Base-by-base conservation (phyloP, 768 basidiomycete species). In the Russula abietina region DNA sequence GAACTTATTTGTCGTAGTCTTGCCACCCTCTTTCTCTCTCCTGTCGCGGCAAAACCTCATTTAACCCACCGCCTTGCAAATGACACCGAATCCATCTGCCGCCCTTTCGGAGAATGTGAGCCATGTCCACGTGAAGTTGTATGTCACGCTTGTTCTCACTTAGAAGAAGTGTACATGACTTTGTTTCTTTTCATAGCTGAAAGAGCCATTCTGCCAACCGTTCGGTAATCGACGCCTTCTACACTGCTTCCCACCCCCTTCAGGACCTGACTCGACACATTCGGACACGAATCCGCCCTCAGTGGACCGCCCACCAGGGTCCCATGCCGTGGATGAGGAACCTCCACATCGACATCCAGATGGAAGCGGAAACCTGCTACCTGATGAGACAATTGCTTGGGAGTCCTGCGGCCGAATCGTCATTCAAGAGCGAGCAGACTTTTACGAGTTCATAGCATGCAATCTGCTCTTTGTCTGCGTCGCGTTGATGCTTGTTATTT, bases 181-280 rank as follows among this genome's bases (percentile, higher is more conserved):
- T 57, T 50, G 30, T 32, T 66, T 24, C 65, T 43, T 22, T 36
- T 61, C 59, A 39, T 66, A 95, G 93, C 77, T 91, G 38, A 77
- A 86, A 69, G 84, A 94, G 76, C 93, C 94, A 2, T 96, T 89
- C 74, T 98, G 94, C 75, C 86, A 91, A 70, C 94, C 95, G n/a
- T 96, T 93, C 71, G 95, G 95, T 56, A 95, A 95, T 74, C 85
- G 95, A 26, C 85, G 91, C 22, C 81, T 93, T 45, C 80, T 95
- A 78, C 94, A 94, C 71, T 98, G 94, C 64, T 83, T 38, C 81
- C 80, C 56, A 50, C 67, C 48, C 14, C 38, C 53, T 32, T 33
- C 53, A 14, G 51, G 1, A 30, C 64, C 38, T 59, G 72, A 50
- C 49, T 66, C 22, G 54, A 60, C 45, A 43, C 60, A 56, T 38